Base-by-base conservation (phyloP, 768 basidiomycete genomes). In the Pleurotus giganteus region DNA sequence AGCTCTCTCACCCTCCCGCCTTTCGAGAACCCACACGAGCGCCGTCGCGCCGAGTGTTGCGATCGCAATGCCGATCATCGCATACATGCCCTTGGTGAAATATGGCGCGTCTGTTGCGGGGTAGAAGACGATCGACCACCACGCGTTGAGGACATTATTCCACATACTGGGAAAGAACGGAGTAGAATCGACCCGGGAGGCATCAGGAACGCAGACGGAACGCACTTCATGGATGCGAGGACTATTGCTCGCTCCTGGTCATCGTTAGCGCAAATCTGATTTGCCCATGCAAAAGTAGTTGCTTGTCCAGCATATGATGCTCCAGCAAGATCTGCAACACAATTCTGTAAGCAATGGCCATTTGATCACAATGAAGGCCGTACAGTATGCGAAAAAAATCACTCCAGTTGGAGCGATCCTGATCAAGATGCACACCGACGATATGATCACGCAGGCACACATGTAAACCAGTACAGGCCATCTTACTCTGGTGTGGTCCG, bases 241-340 rank as follows among this genome's bases (percentile, higher is more conserved):
- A 89, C 85, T 36, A 90, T 71, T 4, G 75, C 81, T 41, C 88
- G 79, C 61, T 88, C 84, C 64, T 85, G 82, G 61, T 84, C 76
- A 66, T 91, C 85, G 59, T 88, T 83, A 24, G 82, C 78, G 55
- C 84, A 85, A 47, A 88, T 79, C 63, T 88, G 84, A 65, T 91
- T 91, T n/a, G 88, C 86, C 89, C 89, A 89, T 12, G 85, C 84
- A 62, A 90, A 89, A 23, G 87, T 91, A 15, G 81, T 83, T 4
- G 87, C 89, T 64, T 90, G 89, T 8, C 88, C 87, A 0, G 86
- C 78, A 62, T 85, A 91, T 4, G 85, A 82, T 13, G 86, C 84
- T 1, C 87, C 86, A 4, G 81, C 78, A 8, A 83, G 62, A 64
- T 83, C 79, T 84, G 52, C 12, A 45, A 32, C 19, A 47, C n/a